Evolutionary conservation across 306 rosid species (phyloP).

Genomic region (Cyamopsis tetragonoloba): DNA sequence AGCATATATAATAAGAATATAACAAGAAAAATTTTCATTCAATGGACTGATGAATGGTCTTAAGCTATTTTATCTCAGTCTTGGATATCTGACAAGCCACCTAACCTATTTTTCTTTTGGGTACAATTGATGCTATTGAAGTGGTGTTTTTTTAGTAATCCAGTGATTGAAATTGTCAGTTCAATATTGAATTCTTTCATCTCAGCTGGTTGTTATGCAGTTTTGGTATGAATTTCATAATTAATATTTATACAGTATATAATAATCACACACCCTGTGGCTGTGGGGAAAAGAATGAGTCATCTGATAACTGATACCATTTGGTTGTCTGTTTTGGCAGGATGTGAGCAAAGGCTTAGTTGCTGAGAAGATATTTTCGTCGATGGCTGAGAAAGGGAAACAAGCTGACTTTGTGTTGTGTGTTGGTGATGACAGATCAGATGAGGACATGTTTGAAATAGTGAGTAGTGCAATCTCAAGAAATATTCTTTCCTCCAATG

Average conservation of each 20-base stretch:
- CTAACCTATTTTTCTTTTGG: not conserved
- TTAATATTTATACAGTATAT: not conserved
- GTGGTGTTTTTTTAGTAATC: not conserved
- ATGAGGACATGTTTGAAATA: conserved; percentile 84
- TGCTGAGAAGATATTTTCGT: conserved; percentile 64
- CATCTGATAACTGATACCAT: conserved; percentile 10
- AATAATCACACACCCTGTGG: not conserved
- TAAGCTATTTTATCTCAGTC: not conserved
- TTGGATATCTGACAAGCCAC: conserved; percentile 10
- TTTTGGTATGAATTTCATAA: not conserved
- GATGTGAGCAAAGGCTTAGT: conserved; percentile 74
- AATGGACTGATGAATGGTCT: not conserved
- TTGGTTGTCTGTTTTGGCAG: conserved; percentile 33
- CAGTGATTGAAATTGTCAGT: not conserved
- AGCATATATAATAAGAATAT: not conserved
- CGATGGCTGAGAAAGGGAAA: conserved; percentile 56
- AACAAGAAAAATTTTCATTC: not conserved
- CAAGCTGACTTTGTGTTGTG: conserved; percentile 77
- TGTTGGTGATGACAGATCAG: conserved; percentile 91
- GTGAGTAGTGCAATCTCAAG: conserved; percentile 47
- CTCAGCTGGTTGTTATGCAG: not conserved
- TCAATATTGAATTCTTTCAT: not conserved
- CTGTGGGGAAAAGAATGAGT: not conserved
- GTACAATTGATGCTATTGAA: not conserved
- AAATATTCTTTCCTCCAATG: conserved; percentile 48